Percentiles rank a stretch among this genome's conserved stretches.
These are phyloP conservation scores for Yarrowia divulgata DNA, from an alignment of 805 yeast species.

Conservation along the genomic window DNA sequence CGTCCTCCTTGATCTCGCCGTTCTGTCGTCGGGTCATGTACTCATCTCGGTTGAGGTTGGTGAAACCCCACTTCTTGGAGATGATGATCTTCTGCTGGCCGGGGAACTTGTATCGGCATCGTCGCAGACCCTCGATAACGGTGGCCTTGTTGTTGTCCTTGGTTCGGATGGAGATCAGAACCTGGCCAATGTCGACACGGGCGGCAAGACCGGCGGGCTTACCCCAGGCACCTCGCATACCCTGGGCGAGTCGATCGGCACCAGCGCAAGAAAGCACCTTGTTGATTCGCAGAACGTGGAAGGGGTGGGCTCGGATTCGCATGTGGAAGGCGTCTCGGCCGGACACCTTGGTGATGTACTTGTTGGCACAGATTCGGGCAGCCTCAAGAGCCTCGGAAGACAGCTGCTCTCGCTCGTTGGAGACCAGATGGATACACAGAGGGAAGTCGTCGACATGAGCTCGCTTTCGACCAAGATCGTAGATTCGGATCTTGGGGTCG, in stretches of 20 bases:
- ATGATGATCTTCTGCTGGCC: constrained; percentile 99
- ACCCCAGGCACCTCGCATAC: constrained; percentile 99
- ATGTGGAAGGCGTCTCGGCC: constrained; percentile 99
- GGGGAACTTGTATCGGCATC: constrained; percentile 99
- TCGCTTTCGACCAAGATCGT: constrained; percentile 99
- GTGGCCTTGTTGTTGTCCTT: constrained; percentile 97
- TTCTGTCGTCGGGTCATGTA: constrained; percentile 92
- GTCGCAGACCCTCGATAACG: constrained; percentile 98
- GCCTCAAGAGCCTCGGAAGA: constrained; percentile 99
- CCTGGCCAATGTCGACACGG: constrained; percentile 98
- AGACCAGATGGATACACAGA: constrained; percentile 98
- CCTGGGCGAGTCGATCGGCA: constrained; percentile 99
- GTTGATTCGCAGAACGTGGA: constrained; percentile 99
- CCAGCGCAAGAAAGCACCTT: constrained; percentile 99
- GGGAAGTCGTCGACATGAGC: constrained; percentile 99
- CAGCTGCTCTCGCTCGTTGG: constrained; percentile 99
- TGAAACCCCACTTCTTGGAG: constrained; percentile 99
- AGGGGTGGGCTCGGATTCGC: constrained; percentile 99
- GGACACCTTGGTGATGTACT: constrained; percentile 95
- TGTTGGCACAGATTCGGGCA: constrained; percentile 99
- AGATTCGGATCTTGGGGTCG: constrained; percentile 99
- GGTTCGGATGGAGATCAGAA: constrained; percentile 97
- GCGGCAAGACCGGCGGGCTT: constrained; percentile 99
- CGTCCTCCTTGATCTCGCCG: constrained; percentile 99
- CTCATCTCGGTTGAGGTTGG: constrained; percentile 97